A percentile compares a stretch with the other conserved stretches of the same genome.
phyloP scores from a whole-genome alignment of 768 basidiomycete species.

The Hygrophoropsis aurantiaca region DNA sequence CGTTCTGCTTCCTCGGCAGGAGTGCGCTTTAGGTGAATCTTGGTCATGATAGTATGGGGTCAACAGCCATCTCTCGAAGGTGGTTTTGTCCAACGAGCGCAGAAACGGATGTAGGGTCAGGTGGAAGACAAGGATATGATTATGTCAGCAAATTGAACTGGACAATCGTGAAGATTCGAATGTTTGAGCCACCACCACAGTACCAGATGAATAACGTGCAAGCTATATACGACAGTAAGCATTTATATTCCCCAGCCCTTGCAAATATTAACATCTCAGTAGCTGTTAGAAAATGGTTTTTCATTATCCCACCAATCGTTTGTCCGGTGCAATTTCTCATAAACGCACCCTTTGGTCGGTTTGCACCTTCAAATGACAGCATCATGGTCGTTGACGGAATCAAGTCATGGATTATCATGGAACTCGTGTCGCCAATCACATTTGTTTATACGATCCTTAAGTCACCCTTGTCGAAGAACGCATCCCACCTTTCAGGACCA shows the following conservation, averaged over 20 bases:
- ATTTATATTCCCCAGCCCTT: not conserved
- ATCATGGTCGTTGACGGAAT: constrained; percentile 58
- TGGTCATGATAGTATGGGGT: constrained; percentile 44
- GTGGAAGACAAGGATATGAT: not conserved
- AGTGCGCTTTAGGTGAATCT: constrained; percentile 63
- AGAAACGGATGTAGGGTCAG: not conserved
- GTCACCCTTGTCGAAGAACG: constrained; percentile 43
- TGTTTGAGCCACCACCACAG: no score
- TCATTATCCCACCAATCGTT: constrained; percentile 36
- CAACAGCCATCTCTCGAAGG: no score
- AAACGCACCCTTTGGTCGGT: constrained; percentile 82
- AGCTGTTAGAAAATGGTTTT: constrained; percentile 47
- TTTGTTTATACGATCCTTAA: constrained; percentile 52
- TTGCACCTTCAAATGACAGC: constrained; percentile 48
- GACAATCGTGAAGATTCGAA: no score
- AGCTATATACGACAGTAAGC: constrained; percentile 23
- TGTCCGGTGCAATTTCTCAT: constrained; percentile 47
- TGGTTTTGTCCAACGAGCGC: no score
- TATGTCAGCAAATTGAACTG: constrained; percentile 23
- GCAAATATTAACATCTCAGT: not conserved
- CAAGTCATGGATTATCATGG: constrained; percentile 77
- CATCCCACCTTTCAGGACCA: constrained; percentile 34
- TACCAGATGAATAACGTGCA: constrained; percentile 16
- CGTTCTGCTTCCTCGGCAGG: constrained; percentile 55
- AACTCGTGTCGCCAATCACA: constrained; percentile 57